A percentile compares a stretch with the other conserved stretches of the same genome.
These are phyloP conservation scores for Colletotrichum spaethianum DNA, from an alignment of 2,329 filamentous ascomycete species.

Conservation along the genomic window DNA sequence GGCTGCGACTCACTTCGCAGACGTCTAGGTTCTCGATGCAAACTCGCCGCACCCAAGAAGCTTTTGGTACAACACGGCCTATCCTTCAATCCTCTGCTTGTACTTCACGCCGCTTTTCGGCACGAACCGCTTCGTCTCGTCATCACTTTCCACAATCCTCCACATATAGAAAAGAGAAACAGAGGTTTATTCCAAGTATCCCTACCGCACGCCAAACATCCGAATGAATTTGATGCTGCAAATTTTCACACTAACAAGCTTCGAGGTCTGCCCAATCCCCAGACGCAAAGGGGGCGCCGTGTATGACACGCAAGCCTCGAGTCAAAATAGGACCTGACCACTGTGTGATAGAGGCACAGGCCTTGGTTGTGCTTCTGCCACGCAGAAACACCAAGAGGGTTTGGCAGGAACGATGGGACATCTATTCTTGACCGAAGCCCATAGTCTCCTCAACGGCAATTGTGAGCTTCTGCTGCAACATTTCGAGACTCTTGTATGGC, in stretches of 20 bases:
- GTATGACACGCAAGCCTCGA: slow-evolving; percentile 19
- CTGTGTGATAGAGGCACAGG: not conserved
- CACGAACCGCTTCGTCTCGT: slow-evolving; percentile 26
- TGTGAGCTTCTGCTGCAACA: slow-evolving; percentile 89
- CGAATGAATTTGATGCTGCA: slow-evolving; percentile 41
- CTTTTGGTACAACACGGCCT: slow-evolving; percentile 32
- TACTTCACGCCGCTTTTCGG: slow-evolving; percentile 13
- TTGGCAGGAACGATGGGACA: not conserved
- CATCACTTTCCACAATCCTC: slow-evolving; percentile 20
- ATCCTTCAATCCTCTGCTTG: slow-evolving; percentile 19
- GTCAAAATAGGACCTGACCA: slow-evolving; percentile 1
- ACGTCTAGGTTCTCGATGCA: slow-evolving; percentile 32
- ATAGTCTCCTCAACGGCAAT: slow-evolving; percentile 99
- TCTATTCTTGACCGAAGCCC: slow-evolving; percentile 96
- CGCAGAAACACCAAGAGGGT: not conserved
- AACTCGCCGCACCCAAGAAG: slow-evolving; percentile 36
- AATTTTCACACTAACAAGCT: slow-evolving; percentile 32
- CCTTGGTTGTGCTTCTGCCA: slow-evolving; percentile 4
- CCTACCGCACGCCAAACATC: slow-evolving; percentile 40
- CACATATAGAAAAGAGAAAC: slow-evolving; percentile 34
- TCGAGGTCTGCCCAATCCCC: slow-evolving; percentile 2
- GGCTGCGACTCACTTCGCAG: slow-evolving; percentile 23
- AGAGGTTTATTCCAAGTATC: slow-evolving; percentile 41
- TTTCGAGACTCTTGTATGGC: slow-evolving; percentile 90
- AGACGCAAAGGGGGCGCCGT: slow-evolving; percentile 2